Conservation (phyloP, 202 grass and related monocot genomes). For the Saccharum hybrid region DNA sequence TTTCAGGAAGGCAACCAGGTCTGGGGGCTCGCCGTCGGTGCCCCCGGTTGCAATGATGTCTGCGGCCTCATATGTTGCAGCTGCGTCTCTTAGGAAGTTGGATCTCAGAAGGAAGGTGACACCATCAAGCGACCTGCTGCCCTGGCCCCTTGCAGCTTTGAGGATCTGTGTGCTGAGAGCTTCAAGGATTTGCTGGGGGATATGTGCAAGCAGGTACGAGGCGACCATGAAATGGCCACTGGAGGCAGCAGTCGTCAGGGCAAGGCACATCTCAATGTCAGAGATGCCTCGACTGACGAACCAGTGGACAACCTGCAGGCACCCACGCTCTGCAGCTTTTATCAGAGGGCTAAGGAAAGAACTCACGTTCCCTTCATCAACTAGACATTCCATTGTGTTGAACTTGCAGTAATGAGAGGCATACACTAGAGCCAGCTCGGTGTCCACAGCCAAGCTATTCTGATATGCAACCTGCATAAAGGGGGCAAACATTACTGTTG, state of each 20-base stretch:
- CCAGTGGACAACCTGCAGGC: slow-evolving; percentile 80
- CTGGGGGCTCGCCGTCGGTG: slow-evolving; percentile 45
- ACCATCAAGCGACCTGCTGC: slow-evolving; percentile 59
- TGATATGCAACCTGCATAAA: slow-evolving; percentile 67
- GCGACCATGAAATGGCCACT: slow-evolving; percentile 54
- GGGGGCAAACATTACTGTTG: background rate
- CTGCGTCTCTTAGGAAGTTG: slow-evolving; percentile 66
- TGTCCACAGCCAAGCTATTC: slow-evolving; percentile 79
- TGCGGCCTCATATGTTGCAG: slow-evolving; percentile 65
- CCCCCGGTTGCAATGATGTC: slow-evolving; percentile 56
- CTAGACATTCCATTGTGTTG: slow-evolving; percentile 76
- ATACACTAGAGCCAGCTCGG: slow-evolving; percentile 72
- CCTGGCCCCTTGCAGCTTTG: slow-evolving; percentile 69
- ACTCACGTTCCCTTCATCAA: slow-evolving; percentile 68
- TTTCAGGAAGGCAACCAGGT: slow-evolving; percentile 67
- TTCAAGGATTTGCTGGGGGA: slow-evolving; percentile 64
- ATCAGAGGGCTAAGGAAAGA: slow-evolving; percentile 70
- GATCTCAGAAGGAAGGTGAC: slow-evolving; percentile 72
- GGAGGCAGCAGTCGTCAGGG: slow-evolving; percentile 75
- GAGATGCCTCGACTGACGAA: slow-evolving; percentile 62
- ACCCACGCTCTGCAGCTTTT: slow-evolving; percentile 74
- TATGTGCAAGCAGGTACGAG: slow-evolving; percentile 67
- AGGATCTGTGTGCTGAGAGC: slow-evolving; percentile 68
- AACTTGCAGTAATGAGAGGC: slow-evolving; percentile 77
- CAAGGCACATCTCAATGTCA: slow-evolving; percentile 85